phyloP scores from a whole-genome alignment of 106 monocot genomes.

The Allium sativum region DNA sequence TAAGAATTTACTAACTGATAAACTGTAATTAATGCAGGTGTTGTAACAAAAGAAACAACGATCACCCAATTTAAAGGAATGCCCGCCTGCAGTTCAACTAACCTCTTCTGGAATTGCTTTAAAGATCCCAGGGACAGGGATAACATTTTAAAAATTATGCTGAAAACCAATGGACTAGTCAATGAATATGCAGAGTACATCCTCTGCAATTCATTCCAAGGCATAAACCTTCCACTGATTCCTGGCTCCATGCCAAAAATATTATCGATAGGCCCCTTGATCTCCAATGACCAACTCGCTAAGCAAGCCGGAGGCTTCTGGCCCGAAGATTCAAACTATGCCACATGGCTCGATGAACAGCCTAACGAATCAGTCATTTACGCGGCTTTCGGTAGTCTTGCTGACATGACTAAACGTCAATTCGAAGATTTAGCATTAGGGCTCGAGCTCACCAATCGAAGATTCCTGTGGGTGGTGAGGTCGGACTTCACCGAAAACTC shows the following conservation, averaged over 20 bases:
- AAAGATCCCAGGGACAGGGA: neutral
- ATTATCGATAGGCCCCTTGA: conserved; percentile 25
- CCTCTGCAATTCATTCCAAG: conserved; percentile 42
- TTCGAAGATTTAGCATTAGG: conserved; percentile 29
- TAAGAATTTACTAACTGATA: too few species aligned
- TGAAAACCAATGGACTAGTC: neutral
- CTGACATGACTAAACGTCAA: conserved; percentile 17
- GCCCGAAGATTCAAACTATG: conserved; percentile 15
- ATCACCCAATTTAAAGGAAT: conserved; percentile 13
- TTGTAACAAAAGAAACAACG: neutral
- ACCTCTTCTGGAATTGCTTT: conserved; percentile 18
- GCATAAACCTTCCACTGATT: conserved; percentile 17
- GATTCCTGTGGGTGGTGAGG: conserved; percentile 47
- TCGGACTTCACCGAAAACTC: conserved; percentile 9
- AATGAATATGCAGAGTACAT: conserved; percentile 10
- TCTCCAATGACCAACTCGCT: neutral
- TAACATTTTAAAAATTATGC: neutral
- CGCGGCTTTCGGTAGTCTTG: conserved; percentile 38
- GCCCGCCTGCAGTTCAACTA: conserved; percentile 13
- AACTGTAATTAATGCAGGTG: conserved; percentile 5
- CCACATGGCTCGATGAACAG: conserved; percentile 26
- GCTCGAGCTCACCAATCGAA: conserved; percentile 26
- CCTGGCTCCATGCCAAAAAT: conserved; percentile 15
- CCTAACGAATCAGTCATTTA: conserved; percentile 20
- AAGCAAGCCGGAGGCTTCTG: conserved; percentile 14